phyloP scores from a whole-genome alignment of 2,329 filamentous ascomycete genomes.

The Trichoderma guizhouense region DNA sequence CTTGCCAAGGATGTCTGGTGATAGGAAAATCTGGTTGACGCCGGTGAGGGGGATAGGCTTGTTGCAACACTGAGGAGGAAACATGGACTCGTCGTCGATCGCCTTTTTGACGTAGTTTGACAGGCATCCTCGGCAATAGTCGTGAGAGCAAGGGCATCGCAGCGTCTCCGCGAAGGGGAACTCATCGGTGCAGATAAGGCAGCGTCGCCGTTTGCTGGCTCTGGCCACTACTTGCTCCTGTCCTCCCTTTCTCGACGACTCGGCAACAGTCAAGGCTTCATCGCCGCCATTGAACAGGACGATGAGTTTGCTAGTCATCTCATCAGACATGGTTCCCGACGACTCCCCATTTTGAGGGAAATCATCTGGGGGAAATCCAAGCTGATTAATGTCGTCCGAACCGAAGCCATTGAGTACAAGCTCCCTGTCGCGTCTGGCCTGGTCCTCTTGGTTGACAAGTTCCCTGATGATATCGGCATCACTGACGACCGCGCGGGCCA shows the following conservation, averaged over 20 bases:
- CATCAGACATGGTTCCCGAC: background rate
- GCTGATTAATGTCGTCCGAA: background rate
- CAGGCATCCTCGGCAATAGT: conserved; percentile 51
- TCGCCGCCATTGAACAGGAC: background rate
- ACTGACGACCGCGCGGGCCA: conserved; percentile 19
- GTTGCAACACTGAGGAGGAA: conserved; percentile 52
- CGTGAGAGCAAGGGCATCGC: conserved; percentile 40
- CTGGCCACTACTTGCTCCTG: background rate
- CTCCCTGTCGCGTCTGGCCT: background rate
- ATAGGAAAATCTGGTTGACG: conserved; percentile 34
- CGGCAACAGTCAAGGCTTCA: background rate
- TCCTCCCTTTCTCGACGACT: background rate
- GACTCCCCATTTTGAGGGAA: background rate
- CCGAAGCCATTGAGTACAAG: background rate
- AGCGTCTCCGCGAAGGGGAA: background rate
- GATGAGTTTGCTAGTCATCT: conserved; percentile 3
- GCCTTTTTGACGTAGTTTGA: conserved; percentile 37
- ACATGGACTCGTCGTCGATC: conserved; percentile 46
- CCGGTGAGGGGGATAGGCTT: conserved; percentile 37
- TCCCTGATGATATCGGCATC: conserved; percentile 19
- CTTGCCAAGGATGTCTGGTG: conserved; percentile 29
- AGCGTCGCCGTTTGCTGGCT: background rate
- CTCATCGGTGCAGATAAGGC: background rate
- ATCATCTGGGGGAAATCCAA: background rate
- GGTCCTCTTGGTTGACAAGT: background rate